Evolutionary conservation across 768 basidiomycete genomes (phyloP).

Genomic region (Rhizopogon salebrosus): DNA sequence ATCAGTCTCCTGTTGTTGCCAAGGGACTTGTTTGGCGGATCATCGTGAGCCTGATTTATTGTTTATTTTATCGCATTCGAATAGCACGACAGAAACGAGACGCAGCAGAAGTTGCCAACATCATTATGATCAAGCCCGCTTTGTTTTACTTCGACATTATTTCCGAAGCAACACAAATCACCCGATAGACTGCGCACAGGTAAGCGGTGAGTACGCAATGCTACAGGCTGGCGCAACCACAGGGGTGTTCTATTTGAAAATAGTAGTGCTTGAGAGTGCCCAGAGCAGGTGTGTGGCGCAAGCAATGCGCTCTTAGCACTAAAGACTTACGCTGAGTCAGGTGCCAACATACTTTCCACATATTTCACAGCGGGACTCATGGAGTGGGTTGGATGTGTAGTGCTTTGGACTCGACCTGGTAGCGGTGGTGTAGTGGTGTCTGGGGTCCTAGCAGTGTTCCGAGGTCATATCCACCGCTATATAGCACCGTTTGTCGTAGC

Average conservation of each 20-base stretch:
- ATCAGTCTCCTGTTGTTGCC: constrained; percentile 86
- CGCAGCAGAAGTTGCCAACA: constrained; percentile 86
- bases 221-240: constrained; percentile 87
- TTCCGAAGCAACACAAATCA: constrained; percentile 79
- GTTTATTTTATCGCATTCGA: background rate
- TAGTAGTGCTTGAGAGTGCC: constrained; percentile 91
- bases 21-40: constrained; percentile 90
- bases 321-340: constrained; percentile 30
- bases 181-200: constrained; percentile 93
- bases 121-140: constrained; percentile 98
- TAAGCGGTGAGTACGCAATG: constrained; percentile 98
- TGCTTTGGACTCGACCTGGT: no score
- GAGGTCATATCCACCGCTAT: no score
- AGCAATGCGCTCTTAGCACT: constrained; percentile 48
- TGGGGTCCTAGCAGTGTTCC: no score
- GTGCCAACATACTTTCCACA: constrained; percentile 82
- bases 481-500: no score
- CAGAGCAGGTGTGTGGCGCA: constrained; percentile 91
- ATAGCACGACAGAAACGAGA: constrained; percentile 67
- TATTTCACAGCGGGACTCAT: constrained; percentile 98
- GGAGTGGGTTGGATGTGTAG: constrained; percentile 54
- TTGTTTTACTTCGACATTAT: constrained; percentile 97
- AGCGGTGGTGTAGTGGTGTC: no score
- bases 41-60: constrained; percentile 53
- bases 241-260: constrained; percentile 84